These are phyloP conservation scores for Claviceps africana DNA, from an alignment of 2,329 filamentous ascomycete genomes.

Conservation along the genomic window DNA sequence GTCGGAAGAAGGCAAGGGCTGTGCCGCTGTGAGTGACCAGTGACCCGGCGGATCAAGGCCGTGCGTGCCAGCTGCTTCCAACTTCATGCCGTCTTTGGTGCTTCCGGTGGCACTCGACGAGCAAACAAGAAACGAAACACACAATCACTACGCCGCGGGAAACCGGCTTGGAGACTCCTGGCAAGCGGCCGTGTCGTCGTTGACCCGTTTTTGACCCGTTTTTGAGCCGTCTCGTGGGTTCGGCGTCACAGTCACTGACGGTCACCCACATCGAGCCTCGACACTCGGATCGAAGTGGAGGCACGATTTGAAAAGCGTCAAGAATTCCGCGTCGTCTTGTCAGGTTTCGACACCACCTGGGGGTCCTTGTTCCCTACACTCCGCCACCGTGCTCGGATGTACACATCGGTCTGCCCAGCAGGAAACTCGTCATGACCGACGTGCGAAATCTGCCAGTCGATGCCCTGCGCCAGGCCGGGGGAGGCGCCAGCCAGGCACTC, in stretches of 20 bases:
- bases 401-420: neutral
- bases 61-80: neutral
- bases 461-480: constrained; percentile 30
- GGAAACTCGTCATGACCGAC: neutral
- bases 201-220: neutral
- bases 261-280: neutral
- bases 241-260: neutral
- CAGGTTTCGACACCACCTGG: neutral
- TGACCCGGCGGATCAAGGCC: no score
- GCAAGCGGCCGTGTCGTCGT: neutral
- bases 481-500: constrained; percentile 29
- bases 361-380: no score
- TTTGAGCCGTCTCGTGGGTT: neutral
- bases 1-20: neutral
- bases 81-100: neutral
- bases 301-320: neutral
- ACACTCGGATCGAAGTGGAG: neutral
- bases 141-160: neutral
- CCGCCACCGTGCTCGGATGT: neutral
- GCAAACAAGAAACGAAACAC: neutral
- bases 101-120: neutral
- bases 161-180: neutral
- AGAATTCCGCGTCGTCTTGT: neutral
- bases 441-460: constrained; percentile 5
- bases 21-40: neutral